Evolutionary conservation across 805 yeast genomes (phyloP).

Genomic region (Ogataea nakhonphanomensis): DNA sequence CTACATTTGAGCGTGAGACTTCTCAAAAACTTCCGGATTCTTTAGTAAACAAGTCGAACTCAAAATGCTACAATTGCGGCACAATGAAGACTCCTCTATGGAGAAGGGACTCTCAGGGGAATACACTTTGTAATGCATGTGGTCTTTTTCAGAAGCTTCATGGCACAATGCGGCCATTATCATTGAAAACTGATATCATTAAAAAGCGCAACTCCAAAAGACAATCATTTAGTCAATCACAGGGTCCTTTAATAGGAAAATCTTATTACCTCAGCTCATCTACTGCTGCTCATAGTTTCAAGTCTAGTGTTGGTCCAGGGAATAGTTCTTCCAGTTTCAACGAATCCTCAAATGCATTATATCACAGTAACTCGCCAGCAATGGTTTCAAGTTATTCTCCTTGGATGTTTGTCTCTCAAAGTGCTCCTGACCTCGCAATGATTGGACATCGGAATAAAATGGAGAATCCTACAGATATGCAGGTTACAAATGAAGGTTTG

Average conservation of each 20-base stretch:
- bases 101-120: slow-evolving; percentile 58
- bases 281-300: neutral
- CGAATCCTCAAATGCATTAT: too few species aligned
- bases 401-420: too few species aligned
- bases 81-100: slow-evolving; percentile 60
- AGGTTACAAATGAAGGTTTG: too few species aligned
- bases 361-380: too few species aligned
- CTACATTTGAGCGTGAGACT: neutral
- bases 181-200: slow-evolving; percentile 54
- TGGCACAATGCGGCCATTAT: slow-evolving; percentile 59
- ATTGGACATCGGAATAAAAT: too few species aligned
- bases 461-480: too few species aligned
- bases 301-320: neutral
- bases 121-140: slow-evolving; percentile 62
- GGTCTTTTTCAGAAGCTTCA: slow-evolving; percentile 58
- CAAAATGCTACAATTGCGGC: slow-evolving; percentile 56
- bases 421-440: too few species aligned
- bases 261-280: neutral
- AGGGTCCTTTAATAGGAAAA: too few species aligned
- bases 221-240: slow-evolving; percentile 21
- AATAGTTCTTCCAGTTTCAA: too few species aligned
- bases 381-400: too few species aligned
- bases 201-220: slow-evolving; percentile 52
- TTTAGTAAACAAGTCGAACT: slow-evolving; percentile 12
- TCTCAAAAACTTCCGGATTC: neutral